Percentiles rank a stretch among this genome's conserved stretches.
Evolutionary conservation across 768 basidiomycete genomes (phyloP).

Genomic region (Lactifluus rugatus): DNA sequence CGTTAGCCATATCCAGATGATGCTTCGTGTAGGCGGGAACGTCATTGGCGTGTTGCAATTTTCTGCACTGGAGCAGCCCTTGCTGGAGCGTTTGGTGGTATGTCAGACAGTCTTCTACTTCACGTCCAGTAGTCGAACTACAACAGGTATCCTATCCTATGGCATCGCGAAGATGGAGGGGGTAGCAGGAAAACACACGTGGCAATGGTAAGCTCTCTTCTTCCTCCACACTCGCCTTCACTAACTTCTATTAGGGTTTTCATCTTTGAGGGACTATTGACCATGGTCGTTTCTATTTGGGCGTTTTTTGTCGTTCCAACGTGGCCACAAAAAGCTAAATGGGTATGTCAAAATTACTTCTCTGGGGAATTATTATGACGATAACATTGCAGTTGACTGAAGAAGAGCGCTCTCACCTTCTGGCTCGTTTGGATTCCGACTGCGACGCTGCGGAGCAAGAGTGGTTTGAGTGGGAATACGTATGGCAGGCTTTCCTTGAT

Average conservation of each 20-base stretch:
- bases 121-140: not conserved
- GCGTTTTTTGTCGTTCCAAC: slow-evolving; percentile 50
- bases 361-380: not conserved
- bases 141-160: slow-evolving; percentile 46
- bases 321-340: slow-evolving; percentile 49
- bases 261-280: slow-evolving; percentile 47
- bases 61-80: slow-evolving; percentile 55
- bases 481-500: slow-evolving; percentile 46
- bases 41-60: slow-evolving; percentile 51
- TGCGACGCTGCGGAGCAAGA: slow-evolving; percentile 46
- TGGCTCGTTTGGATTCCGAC: slow-evolving; percentile 41
- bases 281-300: slow-evolving; percentile 35
- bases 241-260: slow-evolving; percentile 37
- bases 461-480: slow-evolving; percentile 48
- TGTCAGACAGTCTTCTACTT: not conserved
- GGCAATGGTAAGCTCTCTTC: slow-evolving; percentile 39
- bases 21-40: slow-evolving; percentile 36
- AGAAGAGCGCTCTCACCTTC: slow-evolving; percentile 39
- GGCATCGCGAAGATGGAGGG: slow-evolving; percentile 52
- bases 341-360: slow-evolving; percentile 30
- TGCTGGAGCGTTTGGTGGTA: slow-evolving; percentile 56
- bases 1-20: not conserved
- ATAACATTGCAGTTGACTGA: slow-evolving; percentile 36
- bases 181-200: slow-evolving; percentile 47
- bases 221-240: not conserved